A percentile compares a stretch with the other conserved stretches of the same genome.
Evolutionary conservation across 352 stramenopile species (phyloP).

Genomic region (Phytophthora quininea): DNA sequence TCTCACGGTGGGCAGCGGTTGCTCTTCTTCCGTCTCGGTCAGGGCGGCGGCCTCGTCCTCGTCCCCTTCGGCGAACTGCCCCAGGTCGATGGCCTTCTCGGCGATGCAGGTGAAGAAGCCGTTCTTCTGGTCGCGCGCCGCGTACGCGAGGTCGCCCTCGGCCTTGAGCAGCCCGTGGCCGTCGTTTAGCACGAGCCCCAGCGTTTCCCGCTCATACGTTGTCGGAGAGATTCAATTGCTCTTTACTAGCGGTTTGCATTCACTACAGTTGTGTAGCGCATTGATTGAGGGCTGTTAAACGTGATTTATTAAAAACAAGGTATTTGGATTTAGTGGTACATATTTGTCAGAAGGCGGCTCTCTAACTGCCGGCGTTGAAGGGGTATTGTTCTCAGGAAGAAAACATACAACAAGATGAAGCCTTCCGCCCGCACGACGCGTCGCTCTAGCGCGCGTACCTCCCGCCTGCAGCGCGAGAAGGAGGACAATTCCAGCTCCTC

Average conservation of each 20-base stretch:
- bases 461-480: slow-evolving; percentile 8
- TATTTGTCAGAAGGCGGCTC: background rate
- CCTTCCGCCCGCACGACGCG: slow-evolving; percentile 25
- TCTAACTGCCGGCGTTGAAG: slow-evolving; percentile 14
- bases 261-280: background rate
- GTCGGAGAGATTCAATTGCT: background rate
- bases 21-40: slow-evolving; percentile 29
- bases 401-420: slow-evolving; percentile 26
- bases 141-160: slow-evolving; percentile 64
- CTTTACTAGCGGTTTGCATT: background rate
- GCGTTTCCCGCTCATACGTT: slow-evolving; percentile 52
- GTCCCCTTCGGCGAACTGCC: slow-evolving; percentile 40
- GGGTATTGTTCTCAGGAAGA: slow-evolving; percentile 7
- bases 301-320: background rate
- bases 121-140: slow-evolving; percentile 49
- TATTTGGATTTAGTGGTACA: background rate
- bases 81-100: slow-evolving; percentile 64
- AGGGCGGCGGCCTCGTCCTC: slow-evolving; percentile 35
- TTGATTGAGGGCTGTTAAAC: too few species aligned
- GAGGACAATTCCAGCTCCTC: background rate
- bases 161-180: slow-evolving; percentile 75
- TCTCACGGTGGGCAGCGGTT: slow-evolving; percentile 53
- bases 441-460: slow-evolving; percentile 32
- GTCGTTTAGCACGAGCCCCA: slow-evolving; percentile 79
- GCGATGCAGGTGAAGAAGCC: slow-evolving; percentile 84